A percentile compares a stretch with the other conserved stretches of the same genome.
These are phyloP conservation scores for Mrakiaceae sp. DNA, from an alignment of 1,284 basidiomycete genomes.

Conservation along the genomic window DNA sequence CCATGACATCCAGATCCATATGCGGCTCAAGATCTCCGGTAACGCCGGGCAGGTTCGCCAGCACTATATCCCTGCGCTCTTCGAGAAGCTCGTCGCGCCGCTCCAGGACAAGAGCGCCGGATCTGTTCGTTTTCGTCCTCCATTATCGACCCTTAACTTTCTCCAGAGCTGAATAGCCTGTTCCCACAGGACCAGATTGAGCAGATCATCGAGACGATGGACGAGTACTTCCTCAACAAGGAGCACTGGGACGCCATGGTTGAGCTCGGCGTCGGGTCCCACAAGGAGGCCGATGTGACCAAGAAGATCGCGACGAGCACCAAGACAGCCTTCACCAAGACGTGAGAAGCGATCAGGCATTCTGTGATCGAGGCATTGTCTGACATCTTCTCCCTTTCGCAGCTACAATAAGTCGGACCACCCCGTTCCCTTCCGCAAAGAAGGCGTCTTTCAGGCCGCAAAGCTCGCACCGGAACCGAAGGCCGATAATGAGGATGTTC, in stretches of 20 bases:
- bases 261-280: conserved; percentile 77
- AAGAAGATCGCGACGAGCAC: conserved; percentile 74
- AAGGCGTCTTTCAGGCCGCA: conserved; percentile 64
- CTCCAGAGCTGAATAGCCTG: not conserved
- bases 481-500: conserved; percentile 82
- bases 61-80: conserved; percentile 77
- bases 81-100: conserved; percentile 66
- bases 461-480: conserved; percentile 56
- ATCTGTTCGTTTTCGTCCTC: conserved; percentile 23
- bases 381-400: not conserved
- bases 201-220: conserved; percentile 76
- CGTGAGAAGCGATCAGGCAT: conserved; percentile 41
- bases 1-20: conserved; percentile 83
- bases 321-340: conserved; percentile 76
- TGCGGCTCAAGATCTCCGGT: conserved; percentile 86
- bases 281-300: conserved; percentile 57
- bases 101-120: conserved; percentile 52
- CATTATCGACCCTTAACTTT: not conserved
- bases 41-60: conserved; percentile 80
- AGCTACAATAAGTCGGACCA: conserved; percentile 81
- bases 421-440: conserved; percentile 84
- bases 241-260: conserved; percentile 95
- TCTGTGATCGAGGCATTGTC: not conserved
- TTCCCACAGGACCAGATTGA: conserved; percentile 55
- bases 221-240: conserved; percentile 82